These are phyloP conservation scores for Straminergon stramineum DNA, from an alignment of 225 moss, liverwort and hornwort species.

Conservation along the genomic window DNA sequence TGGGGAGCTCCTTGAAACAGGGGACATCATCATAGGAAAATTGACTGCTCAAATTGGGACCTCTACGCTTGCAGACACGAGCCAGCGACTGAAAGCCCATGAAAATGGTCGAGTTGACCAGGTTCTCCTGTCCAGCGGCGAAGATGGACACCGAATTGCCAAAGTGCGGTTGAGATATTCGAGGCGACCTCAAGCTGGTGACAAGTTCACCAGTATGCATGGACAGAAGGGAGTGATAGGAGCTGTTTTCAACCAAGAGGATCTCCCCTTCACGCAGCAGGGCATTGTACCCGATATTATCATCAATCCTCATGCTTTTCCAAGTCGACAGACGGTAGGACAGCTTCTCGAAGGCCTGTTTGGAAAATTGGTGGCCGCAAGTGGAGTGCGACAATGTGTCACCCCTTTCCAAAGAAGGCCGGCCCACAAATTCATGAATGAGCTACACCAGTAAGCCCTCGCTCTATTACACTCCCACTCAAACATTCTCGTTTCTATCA, in stretches of 20 bases:
- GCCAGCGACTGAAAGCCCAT: slow-evolving; percentile 54
- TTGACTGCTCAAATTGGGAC: slow-evolving; percentile 24
- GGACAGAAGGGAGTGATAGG: slow-evolving; percentile 91
- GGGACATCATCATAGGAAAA: slow-evolving; percentile 68
- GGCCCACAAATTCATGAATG: slow-evolving; percentile 37
- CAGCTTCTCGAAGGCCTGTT: slow-evolving; percentile 66
- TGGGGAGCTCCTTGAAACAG: slow-evolving; percentile 39
- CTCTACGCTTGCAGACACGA: slow-evolving; percentile 37
- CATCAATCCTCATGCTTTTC: slow-evolving; percentile 83
- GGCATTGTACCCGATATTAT: slow-evolving; percentile 89
- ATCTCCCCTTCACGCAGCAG: slow-evolving; percentile 69
- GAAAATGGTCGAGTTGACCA: slow-evolving; percentile 74
- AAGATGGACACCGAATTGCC: slow-evolving; percentile 58
- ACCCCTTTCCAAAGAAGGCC: slow-evolving; percentile 48
- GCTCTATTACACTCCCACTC: not conserved
- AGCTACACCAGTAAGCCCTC: slow-evolving; percentile 55
- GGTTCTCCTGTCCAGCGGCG: slow-evolving; percentile 57
- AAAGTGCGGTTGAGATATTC: slow-evolving; percentile 61
- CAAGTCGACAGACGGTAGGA: slow-evolving; percentile 77
- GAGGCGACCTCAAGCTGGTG: slow-evolving; percentile 68
- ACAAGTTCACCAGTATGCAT: slow-evolving; percentile 87
- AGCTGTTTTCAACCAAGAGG: slow-evolving; percentile 73
- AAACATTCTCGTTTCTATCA: not conserved
- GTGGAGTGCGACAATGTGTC: slow-evolving; percentile 34
- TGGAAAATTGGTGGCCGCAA: slow-evolving; percentile 58